Base-by-base conservation (phyloP, 2,329 filamentous ascomycete species). In the Iodosphaeria phyllophila region DNA sequence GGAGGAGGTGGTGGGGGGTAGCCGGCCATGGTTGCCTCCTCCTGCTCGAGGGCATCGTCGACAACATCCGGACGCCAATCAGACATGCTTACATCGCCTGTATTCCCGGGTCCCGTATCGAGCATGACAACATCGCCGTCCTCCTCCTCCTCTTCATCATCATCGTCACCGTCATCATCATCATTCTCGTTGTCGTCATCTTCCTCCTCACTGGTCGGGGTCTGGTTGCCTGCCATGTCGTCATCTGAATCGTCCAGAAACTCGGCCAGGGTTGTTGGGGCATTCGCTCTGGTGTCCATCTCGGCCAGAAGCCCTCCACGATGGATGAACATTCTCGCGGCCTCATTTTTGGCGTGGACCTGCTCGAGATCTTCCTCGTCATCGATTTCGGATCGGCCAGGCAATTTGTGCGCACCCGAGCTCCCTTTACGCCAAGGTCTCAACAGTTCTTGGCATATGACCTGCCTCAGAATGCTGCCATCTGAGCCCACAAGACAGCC, bases 371-470 rank as follows among this genome's bases (percentile, higher is more conserved):
- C 55, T 34, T 78, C 71, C 37, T 91, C 79, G 40, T 92, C 82
- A 42, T 89, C 76, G 13, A 92, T 73, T 7, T 80, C 80, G 35
- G 74, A 66, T 42, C 71, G 66, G 9, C 79, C 82, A 32, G 89
- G 73, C 32, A 69, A 64, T 12, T 71, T 74, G 44, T 95, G 86
- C 22, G 64, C 74, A 5, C 76, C 89, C 28, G 69, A 64, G 42
- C 89, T 95, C 5, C 89, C 89, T 35, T 75, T 68, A 16, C 73
- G 68, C 89, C 89, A 98, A 2, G 77, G 67, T 36, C 74, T 76
- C 31, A 98, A 67, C 40, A 95, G 64, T 47, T 98, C 82, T 46
- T 95, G 82, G 41, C 89, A 98, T 19, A 98, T 69, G 5, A 76
- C 71, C 25, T 70, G 73, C 18, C 83, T 68, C 21, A 98, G 56